phyloP scores from a whole-genome alignment of 2,329 filamentous ascomycete genomes.

The Sarocladium strictum region DNA sequence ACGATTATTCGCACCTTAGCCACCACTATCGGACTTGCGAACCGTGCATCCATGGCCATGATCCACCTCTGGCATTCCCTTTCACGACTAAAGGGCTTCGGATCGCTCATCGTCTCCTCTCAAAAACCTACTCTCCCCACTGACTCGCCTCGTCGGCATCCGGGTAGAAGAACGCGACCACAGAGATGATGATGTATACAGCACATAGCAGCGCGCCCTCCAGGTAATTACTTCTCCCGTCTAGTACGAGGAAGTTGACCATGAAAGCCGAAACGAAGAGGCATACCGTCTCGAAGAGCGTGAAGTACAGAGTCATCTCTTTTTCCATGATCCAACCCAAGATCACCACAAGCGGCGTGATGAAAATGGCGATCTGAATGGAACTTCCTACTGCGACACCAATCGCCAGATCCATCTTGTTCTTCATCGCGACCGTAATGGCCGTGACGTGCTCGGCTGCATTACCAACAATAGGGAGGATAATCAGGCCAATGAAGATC shows the following conservation, averaged over 20 bases:
- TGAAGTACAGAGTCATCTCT: slow-evolving; percentile 78
- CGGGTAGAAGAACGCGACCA: slow-evolving; percentile 64
- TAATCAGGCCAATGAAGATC: slow-evolving; percentile 65
- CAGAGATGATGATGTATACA: slow-evolving; percentile 61
- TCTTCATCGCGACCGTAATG: slow-evolving; percentile 64
- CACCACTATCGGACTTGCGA: too few species aligned
- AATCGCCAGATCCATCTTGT: slow-evolving; percentile 72
- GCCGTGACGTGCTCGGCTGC: slow-evolving; percentile 69
- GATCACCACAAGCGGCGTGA: slow-evolving; percentile 65
- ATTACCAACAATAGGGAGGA: slow-evolving; percentile 68
- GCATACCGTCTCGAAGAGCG: slow-evolving; percentile 81
- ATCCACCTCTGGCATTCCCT: background rate
- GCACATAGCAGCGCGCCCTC: slow-evolving; percentile 67
- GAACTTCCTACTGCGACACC: slow-evolving; percentile 65
- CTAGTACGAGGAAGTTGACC: slow-evolving; percentile 81
- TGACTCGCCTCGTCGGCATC: slow-evolving; percentile 39
- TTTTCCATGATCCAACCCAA: slow-evolving; percentile 64
- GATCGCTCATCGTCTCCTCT: background rate
- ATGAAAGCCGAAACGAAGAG: slow-evolving; percentile 81
- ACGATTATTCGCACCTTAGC: too few species aligned
- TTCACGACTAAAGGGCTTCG: too few species aligned
- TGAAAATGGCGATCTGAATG: slow-evolving; percentile 67
- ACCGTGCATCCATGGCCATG: too few species aligned
- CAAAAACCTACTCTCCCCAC: slow-evolving; percentile 19
- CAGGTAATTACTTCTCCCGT: slow-evolving; percentile 81